A percentile compares a stretch with the other conserved stretches of the same genome.
phyloP scores from a whole-genome alignment of 1,284 basidiomycete species.

The Ustilago bromivora region DNA sequence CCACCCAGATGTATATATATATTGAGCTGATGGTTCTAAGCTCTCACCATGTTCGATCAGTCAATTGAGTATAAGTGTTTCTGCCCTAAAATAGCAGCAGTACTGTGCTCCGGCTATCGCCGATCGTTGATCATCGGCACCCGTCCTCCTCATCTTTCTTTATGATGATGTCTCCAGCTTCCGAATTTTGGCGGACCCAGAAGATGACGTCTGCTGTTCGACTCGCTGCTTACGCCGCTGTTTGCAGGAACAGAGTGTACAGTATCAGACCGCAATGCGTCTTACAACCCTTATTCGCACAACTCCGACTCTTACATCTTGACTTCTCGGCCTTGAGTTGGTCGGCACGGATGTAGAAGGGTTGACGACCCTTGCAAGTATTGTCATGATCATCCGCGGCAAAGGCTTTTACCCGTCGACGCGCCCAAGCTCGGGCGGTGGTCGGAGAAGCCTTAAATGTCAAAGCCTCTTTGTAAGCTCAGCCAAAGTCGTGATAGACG shows the following conservation, averaged over 20 bases:
- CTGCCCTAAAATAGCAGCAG: too few relatives aligned
- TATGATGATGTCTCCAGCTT: not conserved
- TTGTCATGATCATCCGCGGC: constrained; percentile 2
- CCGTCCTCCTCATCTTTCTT: too few relatives aligned
- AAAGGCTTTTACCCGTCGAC: not conserved
- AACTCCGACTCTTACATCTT: constrained; percentile 2
- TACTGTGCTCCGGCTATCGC: too few relatives aligned
- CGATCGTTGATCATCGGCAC: too few relatives aligned
- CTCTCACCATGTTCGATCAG: too few relatives aligned
- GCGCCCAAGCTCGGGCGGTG: constrained; percentile 3
- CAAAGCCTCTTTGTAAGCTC: not conserved
- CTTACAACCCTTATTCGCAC: not conserved
- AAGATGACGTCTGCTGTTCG: not conserved
- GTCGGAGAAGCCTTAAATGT: not conserved
- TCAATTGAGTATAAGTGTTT: too few relatives aligned
- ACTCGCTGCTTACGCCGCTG: not conserved
- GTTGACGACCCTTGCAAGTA: not conserved
- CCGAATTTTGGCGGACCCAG: not conserved
- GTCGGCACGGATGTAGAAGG: not conserved
- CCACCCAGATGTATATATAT: too few relatives aligned
- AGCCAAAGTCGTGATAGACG: not conserved
- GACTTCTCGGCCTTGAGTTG: not conserved
- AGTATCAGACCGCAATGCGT: not conserved
- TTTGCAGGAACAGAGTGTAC: not conserved
- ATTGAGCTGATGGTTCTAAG: too few relatives aligned